A percentile compares a stretch with the other conserved stretches of the same genome.
Evolutionary conservation across 2,329 filamentous ascomycete genomes (phyloP).

Genomic region (Fusarium nelsonii): DNA sequence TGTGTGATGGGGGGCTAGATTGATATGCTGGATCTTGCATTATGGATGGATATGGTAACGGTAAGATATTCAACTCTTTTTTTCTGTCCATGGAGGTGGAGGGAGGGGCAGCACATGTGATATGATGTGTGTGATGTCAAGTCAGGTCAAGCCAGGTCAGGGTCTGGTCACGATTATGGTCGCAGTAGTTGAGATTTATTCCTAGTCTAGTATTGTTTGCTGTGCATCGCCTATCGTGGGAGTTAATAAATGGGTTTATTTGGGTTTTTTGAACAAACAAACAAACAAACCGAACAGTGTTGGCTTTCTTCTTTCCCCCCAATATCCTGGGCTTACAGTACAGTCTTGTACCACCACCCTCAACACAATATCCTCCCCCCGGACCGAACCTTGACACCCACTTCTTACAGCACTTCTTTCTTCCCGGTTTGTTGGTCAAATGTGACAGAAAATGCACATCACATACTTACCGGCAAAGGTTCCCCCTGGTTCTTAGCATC

Average conservation of each 20-base stretch:
- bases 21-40: slow-evolving; percentile 38
- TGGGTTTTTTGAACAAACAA: not conserved
- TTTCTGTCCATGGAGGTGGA: no score
- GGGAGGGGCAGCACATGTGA: slow-evolving; percentile 10
- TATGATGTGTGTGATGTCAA: slow-evolving; percentile 8
- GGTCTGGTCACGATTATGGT: slow-evolving; percentile 21
- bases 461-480: slow-evolving; percentile 3
- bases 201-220: slow-evolving; percentile 2
- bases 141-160: not conserved
- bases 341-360: slow-evolving; percentile 7
- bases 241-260: not conserved
- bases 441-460: slow-evolving; percentile 16
- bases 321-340: not conserved
- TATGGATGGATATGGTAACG: not conserved
- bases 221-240: not conserved
- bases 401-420: not conserved
- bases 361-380: not conserved
- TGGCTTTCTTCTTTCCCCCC: not conserved
- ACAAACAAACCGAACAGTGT: not conserved
- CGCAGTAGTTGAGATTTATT: slow-evolving; percentile 6
- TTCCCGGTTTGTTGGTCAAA: slow-evolving; percentile 3
- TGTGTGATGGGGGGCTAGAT: slow-evolving; percentile 30
- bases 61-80: no score
- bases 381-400: slow-evolving; percentile 18
- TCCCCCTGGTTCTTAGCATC: not conserved